Conservation (phyloP, 1,284 basidiomycete genomes). For the Puccinia hordei region DNA sequence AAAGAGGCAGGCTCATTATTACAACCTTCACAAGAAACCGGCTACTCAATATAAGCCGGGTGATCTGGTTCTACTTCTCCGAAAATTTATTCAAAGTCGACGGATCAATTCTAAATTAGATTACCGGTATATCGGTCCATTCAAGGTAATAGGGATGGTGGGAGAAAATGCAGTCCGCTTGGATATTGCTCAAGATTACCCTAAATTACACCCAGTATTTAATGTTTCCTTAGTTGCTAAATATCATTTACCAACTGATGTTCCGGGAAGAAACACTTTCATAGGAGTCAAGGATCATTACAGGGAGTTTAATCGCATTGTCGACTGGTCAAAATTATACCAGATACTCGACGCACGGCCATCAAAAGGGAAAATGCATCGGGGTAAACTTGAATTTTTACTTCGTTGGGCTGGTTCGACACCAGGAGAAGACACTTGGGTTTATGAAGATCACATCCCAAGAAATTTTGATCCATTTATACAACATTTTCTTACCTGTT, state of each 20-base stretch:
- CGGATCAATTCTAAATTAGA: constrained; percentile 5
- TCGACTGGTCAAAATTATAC: too few species aligned
- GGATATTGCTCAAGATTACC: background rate
- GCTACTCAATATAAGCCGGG: background rate
- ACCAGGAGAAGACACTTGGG: background rate
- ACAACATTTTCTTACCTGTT: background rate
- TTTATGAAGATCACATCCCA: background rate
- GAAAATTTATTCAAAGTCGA: background rate
- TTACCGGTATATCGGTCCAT: constrained; percentile 13
- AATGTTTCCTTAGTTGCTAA: background rate
- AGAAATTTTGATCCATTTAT: background rate
- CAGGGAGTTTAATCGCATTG: too few species aligned
- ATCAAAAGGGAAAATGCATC: too few species aligned
- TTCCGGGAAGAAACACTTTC: background rate
- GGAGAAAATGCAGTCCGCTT: background rate
- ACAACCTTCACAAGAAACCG: too few species aligned
- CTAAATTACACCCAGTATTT: constrained; percentile 12
- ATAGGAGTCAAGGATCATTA: too few species aligned
- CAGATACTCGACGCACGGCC: too few species aligned
- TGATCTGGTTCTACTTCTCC: background rate
- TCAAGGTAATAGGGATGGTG: constrained; percentile 3
- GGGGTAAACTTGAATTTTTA: background rate
- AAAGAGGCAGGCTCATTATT: background rate
- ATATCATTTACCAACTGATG: background rate
- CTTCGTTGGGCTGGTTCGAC: background rate